Conservation (phyloP, 495 filamentous ascomycete species). For the Immersiella caudata region DNA sequence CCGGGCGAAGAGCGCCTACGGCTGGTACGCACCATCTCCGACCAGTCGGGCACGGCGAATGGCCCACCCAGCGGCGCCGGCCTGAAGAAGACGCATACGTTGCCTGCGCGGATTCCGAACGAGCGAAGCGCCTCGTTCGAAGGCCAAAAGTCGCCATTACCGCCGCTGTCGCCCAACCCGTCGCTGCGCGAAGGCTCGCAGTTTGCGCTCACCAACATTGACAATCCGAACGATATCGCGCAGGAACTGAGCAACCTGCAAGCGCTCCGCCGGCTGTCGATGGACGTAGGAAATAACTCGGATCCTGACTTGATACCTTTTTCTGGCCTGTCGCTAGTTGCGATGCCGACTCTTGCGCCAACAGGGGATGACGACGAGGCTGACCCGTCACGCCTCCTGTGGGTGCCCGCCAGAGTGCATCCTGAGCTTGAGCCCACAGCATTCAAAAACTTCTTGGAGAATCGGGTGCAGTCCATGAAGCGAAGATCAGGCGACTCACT, state of each 20-base stretch:
- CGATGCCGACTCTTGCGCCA: slow-evolving; percentile 74
- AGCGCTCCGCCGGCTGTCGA: slow-evolving; percentile 94
- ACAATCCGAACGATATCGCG: slow-evolving; percentile 88
- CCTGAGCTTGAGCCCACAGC: slow-evolving; percentile 94
- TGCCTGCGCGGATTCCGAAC: slow-evolving; percentile 49
- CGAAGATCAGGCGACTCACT: slow-evolving; percentile 74
- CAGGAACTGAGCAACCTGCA: slow-evolving; percentile 96
- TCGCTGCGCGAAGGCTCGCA: slow-evolving; percentile 65
- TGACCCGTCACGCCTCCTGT: slow-evolving; percentile 86
- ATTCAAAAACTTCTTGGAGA: slow-evolving; percentile 95
- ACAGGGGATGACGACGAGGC: slow-evolving; percentile 79
- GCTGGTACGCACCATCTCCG: slow-evolving; percentile 49
- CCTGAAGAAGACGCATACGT: slow-evolving; percentile 43
- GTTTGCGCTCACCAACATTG: slow-evolving; percentile 88
- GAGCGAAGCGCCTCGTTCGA: slow-evolving; percentile 54
- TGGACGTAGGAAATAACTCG: slow-evolving; percentile 89
- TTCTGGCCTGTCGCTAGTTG: slow-evolving; percentile 58
- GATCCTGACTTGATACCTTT: slow-evolving; percentile 94
- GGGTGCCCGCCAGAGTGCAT: slow-evolving; percentile 93
- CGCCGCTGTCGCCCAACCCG: slow-evolving; percentile 60
- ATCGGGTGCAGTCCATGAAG: slow-evolving; percentile 85
- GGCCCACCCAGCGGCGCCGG: slow-evolving; percentile 27
- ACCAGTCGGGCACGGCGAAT: slow-evolving; percentile 31
- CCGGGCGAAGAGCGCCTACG: slow-evolving; percentile 41
- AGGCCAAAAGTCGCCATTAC: slow-evolving; percentile 46